Base-by-base conservation (phyloP, 352 stramenopile genomes). In the Phytophthora syringae region DNA sequence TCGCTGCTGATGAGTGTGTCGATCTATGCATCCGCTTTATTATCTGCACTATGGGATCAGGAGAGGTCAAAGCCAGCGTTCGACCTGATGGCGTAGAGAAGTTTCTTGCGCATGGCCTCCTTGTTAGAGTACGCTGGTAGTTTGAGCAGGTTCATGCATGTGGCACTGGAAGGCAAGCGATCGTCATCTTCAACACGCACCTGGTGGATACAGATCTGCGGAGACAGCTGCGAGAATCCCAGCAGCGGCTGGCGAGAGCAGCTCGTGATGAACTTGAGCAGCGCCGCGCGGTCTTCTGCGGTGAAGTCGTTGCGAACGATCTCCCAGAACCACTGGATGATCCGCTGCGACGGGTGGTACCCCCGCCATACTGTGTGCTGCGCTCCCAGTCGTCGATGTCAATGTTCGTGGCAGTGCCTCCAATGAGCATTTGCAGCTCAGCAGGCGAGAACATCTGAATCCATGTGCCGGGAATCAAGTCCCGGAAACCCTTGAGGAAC, bases 81-180 rank as follows among this genome's bases (percentile, higher is more conserved):
- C 7, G 94, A 84, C 68, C 92, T 88, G 66, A 99, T 99, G 13
- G 98, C 91, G 70, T 98, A 98, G 11, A 98, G 52, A 9, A 99
- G 79, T 72, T 99, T 99, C 45, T 92, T 76, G 49, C 84, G 84
- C 77, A 99, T 88, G 42, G 98, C 86, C 30, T 95, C 93, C 61
- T 98, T 94, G 67, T 78, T 97, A 27, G 92, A 98, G 72, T 99
- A 99, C 18, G 94, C 97, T 21, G 97, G 97, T 25, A 99, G 84
- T 76, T 99, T 99, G 25, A 99, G 80, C 28, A 96, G 82, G 72
- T 99, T 99, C 85, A 99, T 99, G 80, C 97, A 99, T 49, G 97
- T 99, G 10, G 89, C 83, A 55, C 86, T 94, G 16, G 86, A 92
- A 15, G 83, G 86, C 43, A 94, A 59, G 0, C 86, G 80, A 37